Base-by-base conservation (phyloP, 1,284 basidiomycete species). In the Porodaedalea pini region DNA sequence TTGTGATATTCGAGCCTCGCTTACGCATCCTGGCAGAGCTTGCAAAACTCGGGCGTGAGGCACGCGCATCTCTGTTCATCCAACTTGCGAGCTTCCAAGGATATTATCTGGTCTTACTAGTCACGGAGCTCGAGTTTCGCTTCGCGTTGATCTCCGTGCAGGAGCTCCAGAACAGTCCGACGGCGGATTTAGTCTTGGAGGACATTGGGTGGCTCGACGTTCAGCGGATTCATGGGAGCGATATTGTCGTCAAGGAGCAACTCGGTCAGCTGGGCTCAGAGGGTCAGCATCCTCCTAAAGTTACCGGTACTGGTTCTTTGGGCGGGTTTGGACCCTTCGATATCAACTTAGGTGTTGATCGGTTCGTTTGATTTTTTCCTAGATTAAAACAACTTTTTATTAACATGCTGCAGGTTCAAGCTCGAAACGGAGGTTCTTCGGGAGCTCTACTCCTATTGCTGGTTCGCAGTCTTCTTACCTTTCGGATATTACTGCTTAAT, bases 161-260 rank as follows among this genome's bases (percentile, higher is more conserved):
- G 63, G 70, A 78, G 1, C 67, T 81, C 6, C 66, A 75, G 0
- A 79, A 82, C 8, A 77, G 78, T 13, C 75, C 79, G 69, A 84
- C 77, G 62, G 72, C 75, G 5, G 78, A 77, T 54, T 75, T 88
- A 71, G 72, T 81, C 29, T 81, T 92, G 75, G 78, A 82, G 56
- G 88, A 91, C 65, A 85, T 91, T 54, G 88, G 82, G 1, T 92
- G 88, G 88, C 70, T 92, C 41, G 83, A 91, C 61, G 78, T 87
- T 49, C 72, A 73, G 41, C 76, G 81, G 17, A 84, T 90, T 67
- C 78, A 78, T 63, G 76, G 75, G 11, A 75, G 72, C 44, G 69
- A 74, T 25, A 66, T 73, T 27, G 62, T 70, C 11, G 59, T 62
- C 8, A 61, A 68, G 47, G 65, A 64, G n/a, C 58, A 58, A n/a